phyloP scores from a whole-genome alignment of 768 basidiomycete species.

The Lactarius psammicola region DNA sequence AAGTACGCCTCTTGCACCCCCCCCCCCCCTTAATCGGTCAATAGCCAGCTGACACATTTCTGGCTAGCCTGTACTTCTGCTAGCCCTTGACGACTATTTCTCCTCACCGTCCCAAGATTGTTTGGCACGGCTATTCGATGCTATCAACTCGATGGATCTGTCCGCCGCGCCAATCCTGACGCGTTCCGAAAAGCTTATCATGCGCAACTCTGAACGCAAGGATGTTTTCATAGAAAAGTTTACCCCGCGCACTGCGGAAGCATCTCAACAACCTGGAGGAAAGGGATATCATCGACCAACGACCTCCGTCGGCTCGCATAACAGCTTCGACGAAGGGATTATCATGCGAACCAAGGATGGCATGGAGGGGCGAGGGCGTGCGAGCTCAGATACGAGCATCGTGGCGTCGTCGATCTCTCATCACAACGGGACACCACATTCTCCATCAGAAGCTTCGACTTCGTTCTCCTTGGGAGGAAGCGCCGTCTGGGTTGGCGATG shows the following conservation, averaged over 20 bases:
- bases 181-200: conserved; percentile 80
- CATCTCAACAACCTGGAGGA: conserved; percentile 13
- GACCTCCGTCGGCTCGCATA: conserved; percentile 50
- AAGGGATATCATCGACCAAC: conserved; percentile 27
- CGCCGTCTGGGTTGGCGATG: conserved; percentile 83
- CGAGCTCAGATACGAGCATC: conserved; percentile 20
- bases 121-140: conserved; percentile 85
- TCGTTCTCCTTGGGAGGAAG: conserved; percentile 79
- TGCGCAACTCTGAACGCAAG: conserved; percentile 87
- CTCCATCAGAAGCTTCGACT: conserved; percentile 68
- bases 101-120: conserved; percentile 85
- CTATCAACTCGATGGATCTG: conserved; percentile 89
- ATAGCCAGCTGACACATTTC: conserved; percentile 10
- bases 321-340: conserved; percentile 69
- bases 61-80: conserved; percentile 82
- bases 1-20: conserved; percentile 47
- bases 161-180: conserved; percentile 74
- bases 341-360: conserved; percentile 39
- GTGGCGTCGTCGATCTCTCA: conserved; percentile 23
- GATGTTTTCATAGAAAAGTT: conserved; percentile 92
- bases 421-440: conserved; percentile 42
- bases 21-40: not conserved
- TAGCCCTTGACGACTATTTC: conserved; percentile 96
- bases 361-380: conserved; percentile 15
- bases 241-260: conserved; percentile 16